Conservation (phyloP, 2,329 filamentous ascomycete species). For the Sporothrix luriei region DNA sequence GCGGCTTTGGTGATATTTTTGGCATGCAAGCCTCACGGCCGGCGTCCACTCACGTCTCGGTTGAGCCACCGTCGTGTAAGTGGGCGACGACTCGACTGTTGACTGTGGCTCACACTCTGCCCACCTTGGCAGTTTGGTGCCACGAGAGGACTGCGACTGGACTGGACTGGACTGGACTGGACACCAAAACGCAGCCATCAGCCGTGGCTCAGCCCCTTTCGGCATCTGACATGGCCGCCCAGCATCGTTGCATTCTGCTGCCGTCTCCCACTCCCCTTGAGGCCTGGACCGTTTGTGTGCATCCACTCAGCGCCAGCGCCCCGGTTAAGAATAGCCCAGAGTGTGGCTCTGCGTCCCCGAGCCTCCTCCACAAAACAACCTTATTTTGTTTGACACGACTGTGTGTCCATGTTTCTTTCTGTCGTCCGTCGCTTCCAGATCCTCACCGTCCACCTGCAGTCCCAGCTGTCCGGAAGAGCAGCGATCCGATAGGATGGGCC, state of each 20-base stretch:
- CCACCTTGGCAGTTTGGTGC: background rate
- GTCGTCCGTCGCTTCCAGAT: background rate
- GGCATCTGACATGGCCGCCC: slow-evolving; percentile 12
- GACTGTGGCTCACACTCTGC: background rate
- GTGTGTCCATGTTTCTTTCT: background rate
- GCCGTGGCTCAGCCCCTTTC: slow-evolving; percentile 21
- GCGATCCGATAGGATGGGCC: slow-evolving; percentile 6
- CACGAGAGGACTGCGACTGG: too few relatives aligned
- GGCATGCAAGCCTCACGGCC: background rate
- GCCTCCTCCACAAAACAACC: slow-evolving; percentile 24
- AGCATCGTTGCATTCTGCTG: too few relatives aligned
- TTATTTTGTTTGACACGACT: slow-evolving; percentile 8
- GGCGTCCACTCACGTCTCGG: background rate
- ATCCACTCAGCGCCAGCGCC: background rate
- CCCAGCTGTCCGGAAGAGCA: background rate
- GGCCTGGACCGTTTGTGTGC: background rate
- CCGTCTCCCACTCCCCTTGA: too few relatives aligned
- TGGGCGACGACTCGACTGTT: slow-evolving; percentile 10
- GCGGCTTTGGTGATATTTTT: slow-evolving; percentile 19
- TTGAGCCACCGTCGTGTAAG: slow-evolving; percentile 21
- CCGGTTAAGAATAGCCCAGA: background rate
- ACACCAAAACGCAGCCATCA: background rate
- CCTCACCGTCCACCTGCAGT: slow-evolving; percentile 3
- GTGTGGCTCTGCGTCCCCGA: background rate
- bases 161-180: too few relatives aligned